Evolutionary conservation across 768 basidiomycete genomes (phyloP), one percentile per base, ranked within the genome.

Genomic region (Leccinum longicurvipes): DNA sequence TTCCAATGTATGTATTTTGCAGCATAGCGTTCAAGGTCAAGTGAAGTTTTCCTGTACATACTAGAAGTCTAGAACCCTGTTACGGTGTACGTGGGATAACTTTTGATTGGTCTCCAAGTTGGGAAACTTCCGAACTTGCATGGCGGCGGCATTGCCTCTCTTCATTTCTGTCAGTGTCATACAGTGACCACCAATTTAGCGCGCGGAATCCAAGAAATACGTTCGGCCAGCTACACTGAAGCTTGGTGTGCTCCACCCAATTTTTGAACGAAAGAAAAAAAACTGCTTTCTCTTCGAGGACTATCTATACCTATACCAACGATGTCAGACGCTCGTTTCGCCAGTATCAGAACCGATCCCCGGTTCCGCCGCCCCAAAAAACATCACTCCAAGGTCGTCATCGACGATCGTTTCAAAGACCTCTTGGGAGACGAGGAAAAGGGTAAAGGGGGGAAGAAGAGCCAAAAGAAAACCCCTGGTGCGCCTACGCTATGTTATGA

Each of bases 361-460:
- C 85, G 97, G 48, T 99, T 99, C 76, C 80, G 94, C 24, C 81
- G 82, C 29, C 89, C 91, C 2, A 90, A 85, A 69, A 91, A 87
- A 72, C 83, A 86, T 32, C 76, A 84, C 55, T 76, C 83, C 60
- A 97, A 94, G 72, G 87, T 97, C 51, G 82, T 89, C 51, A 82
- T 98, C 34, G 97, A 99, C 69, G 86, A 93, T 11, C 86, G 97
- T 23, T 99, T 98, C 80, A 91, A 88, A 70, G 75, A 79, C 53
- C 79, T 97, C 19, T 83, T 98, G 44, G 75, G 80, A 55, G 73
- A 77, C 14, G 75, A 71, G 53, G 77, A 78, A 55, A 67, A 63
- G 42, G 74, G 68, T 48, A 52, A 68, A 60, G 78, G 79, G 67
- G 53, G 49, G 27, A 68, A 64, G 63, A 12, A 27, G 4, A 69